phyloP scores from a whole-genome alignment of 352 stramenopile species.

The Globisporangium apiculatum region DNA sequence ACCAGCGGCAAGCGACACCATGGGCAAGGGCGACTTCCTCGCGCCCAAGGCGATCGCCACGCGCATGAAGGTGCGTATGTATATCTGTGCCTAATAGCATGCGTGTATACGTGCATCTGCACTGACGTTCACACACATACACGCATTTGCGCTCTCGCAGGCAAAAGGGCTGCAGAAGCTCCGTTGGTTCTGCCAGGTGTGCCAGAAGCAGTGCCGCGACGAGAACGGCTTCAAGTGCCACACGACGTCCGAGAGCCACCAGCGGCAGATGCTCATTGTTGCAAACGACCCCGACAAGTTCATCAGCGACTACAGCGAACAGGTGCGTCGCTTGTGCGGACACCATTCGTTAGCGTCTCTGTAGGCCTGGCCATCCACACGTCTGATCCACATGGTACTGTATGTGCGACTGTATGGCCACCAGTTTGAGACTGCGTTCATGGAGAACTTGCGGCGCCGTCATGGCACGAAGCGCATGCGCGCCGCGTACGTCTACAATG shows the following conservation, averaged over 20 bases:
- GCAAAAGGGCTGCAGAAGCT: constrained; percentile 97
- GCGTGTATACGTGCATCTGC: neutral
- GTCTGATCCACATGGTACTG: neutral
- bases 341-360: neutral
- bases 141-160: constrained; percentile 20
- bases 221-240: constrained; percentile 99
- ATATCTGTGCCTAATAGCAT: neutral
- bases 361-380: neutral
- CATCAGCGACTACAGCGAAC: constrained; percentile 87
- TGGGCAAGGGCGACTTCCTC: constrained; percentile 84
- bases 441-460: constrained; percentile 91
- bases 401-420: neutral
- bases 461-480: constrained; percentile 96
- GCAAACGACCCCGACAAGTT: constrained; percentile 93
- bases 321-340: constrained; percentile 14
- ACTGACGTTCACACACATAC: neutral
- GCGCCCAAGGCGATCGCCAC: constrained; percentile 83
- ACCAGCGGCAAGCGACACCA: constrained; percentile 12
- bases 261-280: constrained; percentile 98
- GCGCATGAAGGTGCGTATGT: constrained; percentile 65
- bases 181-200: constrained; percentile 99
- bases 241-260: constrained; percentile 94
- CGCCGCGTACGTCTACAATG: constrained; percentile 98
- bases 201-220: constrained; percentile 99
- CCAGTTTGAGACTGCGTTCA: constrained; percentile 94